Evolutionary conservation across 805 yeast species (phyloP).

Genomic region (Blastobotrys peoriensis): DNA sequence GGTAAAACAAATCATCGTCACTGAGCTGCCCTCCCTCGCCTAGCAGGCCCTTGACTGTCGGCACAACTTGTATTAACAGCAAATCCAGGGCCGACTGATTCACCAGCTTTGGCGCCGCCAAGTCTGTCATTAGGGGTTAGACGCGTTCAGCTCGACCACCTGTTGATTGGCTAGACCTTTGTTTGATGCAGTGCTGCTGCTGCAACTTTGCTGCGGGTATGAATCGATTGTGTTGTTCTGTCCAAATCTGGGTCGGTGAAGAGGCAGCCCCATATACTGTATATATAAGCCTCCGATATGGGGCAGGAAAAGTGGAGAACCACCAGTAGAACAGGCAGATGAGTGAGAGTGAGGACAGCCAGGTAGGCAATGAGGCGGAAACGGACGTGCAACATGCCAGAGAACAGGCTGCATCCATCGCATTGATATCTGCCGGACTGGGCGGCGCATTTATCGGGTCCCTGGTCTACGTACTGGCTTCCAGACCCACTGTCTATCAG

Average conservation of each 20-base stretch:
- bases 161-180: conserved; percentile 5
- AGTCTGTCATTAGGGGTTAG: background rate
- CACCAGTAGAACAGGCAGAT: background rate
- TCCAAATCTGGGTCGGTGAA: too few relatives aligned
- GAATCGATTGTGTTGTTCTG: too few relatives aligned
- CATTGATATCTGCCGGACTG: conserved; percentile 24
- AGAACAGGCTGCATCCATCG: conserved; percentile 27
- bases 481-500: conserved; percentile 19
- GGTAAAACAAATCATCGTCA: conserved; percentile 46
- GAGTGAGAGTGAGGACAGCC: background rate
- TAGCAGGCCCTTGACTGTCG: conserved; percentile 58
- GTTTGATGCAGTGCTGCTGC: too few relatives aligned
- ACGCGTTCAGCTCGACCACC: background rate
- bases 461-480: conserved; percentile 3
- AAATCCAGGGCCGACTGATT: conserved; percentile 42
- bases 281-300: background rate
- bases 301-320: background rate
- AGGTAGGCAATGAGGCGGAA: too few relatives aligned
- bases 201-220: too few relatives aligned
- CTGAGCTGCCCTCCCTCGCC: conserved; percentile 21
- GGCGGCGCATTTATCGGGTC: conserved; percentile 25
- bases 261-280: too few relatives aligned
- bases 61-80: conserved; percentile 70
- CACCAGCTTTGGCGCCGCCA: conserved; percentile 18
- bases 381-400: too few relatives aligned